phyloP scores from a whole-genome alignment of 2,329 filamentous ascomycete species.

The Cladosporium velox region DNA sequence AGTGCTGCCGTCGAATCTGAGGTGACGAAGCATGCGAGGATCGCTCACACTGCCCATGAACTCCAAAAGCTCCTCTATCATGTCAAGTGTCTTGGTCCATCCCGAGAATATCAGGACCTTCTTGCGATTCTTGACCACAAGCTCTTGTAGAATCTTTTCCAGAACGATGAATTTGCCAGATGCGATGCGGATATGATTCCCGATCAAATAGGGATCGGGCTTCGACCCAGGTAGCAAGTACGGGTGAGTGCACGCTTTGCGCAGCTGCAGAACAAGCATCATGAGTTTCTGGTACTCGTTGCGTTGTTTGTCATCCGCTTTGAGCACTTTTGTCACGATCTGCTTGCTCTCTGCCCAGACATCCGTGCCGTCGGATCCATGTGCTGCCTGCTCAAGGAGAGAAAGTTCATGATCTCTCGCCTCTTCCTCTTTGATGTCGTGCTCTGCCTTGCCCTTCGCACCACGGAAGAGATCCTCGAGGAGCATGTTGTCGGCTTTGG shows the following conservation, averaged over 20 bases:
- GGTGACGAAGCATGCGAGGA: slow-evolving; percentile 45
- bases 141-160: slow-evolving; percentile 52
- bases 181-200: slow-evolving; percentile 51
- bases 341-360: slow-evolving; percentile 51
- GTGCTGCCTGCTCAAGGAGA: neutral
- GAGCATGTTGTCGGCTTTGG: slow-evolving; percentile 53
- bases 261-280: slow-evolving; percentile 59
- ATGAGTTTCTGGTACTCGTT: slow-evolving; percentile 46
- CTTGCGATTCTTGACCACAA: slow-evolving; percentile 52
- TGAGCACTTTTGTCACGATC: slow-evolving; percentile 44
- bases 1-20: slow-evolving; percentile 55
- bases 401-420: slow-evolving; percentile 27
- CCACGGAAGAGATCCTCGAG: slow-evolving; percentile 56
- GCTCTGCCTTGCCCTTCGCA: slow-evolving; percentile 48
- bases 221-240: slow-evolving; percentile 52
- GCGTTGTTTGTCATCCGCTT: neutral
- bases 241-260: slow-evolving; percentile 59
- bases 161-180: slow-evolving; percentile 60
- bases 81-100: slow-evolving; percentile 54
- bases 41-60: slow-evolving; percentile 45
- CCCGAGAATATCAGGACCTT: slow-evolving; percentile 61
- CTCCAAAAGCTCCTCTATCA: slow-evolving; percentile 54
- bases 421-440: slow-evolving; percentile 42
- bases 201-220: slow-evolving; percentile 50
- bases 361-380: slow-evolving; percentile 24